phyloP scores from a whole-genome alignment of 352 stramenopile species.

The Globisporangium abappressorium region DNA sequence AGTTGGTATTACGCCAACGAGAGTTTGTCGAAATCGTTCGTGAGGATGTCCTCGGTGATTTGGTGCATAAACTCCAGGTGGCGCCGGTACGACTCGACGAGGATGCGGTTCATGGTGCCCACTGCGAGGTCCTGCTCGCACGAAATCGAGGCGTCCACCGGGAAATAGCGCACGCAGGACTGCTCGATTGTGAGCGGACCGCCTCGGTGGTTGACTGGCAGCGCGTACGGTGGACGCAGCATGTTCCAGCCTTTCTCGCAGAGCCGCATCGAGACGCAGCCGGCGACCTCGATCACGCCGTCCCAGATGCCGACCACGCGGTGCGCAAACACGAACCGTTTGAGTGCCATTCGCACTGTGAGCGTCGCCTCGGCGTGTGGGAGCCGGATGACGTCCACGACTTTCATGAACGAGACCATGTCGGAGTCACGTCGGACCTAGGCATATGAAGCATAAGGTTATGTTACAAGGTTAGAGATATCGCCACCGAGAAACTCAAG shows the following conservation, averaged over 20 bases:
- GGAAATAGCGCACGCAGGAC: constrained; percentile 5
- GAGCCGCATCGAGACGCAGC: constrained; percentile 15
- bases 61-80: constrained; percentile 10
- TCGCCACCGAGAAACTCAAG: not conserved
- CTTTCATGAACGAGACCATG: constrained; percentile 6
- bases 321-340: not conserved
- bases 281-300: constrained; percentile 2
- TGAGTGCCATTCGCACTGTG: constrained; percentile 4
- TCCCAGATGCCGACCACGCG: constrained; percentile 3
- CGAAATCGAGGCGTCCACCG: not conserved
- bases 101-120: constrained; percentile 42
- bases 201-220: not conserved
- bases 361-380: constrained; percentile 5
- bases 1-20: not conserved
- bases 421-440: not conserved
- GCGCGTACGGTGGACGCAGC: not conserved
- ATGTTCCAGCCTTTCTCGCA: constrained; percentile 30
- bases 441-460: not conserved
- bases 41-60: constrained; percentile 35
- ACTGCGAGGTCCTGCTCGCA: constrained; percentile 21
- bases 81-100: constrained; percentile 43
- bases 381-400: constrained; percentile 1
- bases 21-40: constrained; percentile 3
- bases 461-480: not conserved
- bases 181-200: constrained; percentile 10